Base-by-base conservation (phyloP, 768 basidiomycete genomes). In the Tylopilus sp. region DNA sequence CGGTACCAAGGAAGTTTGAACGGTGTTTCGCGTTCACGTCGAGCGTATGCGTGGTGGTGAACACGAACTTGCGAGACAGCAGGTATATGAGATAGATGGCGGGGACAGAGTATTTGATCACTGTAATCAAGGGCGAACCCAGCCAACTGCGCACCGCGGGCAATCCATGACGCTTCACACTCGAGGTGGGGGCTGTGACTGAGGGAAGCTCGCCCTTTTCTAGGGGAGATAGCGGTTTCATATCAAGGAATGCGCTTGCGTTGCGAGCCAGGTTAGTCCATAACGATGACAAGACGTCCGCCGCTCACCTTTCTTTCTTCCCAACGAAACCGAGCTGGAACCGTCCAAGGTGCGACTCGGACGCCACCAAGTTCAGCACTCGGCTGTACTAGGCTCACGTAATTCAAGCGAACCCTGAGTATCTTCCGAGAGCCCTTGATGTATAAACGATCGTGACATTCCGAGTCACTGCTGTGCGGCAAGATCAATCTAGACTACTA, bases 151-250 rank as follows among this genome's bases (percentile, higher is more conserved):
- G 45, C n/a, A n/a, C n/a, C n/a, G 48, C 25, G 17, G 20, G 15
- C 6, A 26, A 35, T 28, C 26, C 45, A 33, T 26, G 47, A 48
- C 7, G 23, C 9, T 46, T 21, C 38, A 18, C 13, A 36, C 7
- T 48, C 4, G 54, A 38, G 47, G 33, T 9, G 30, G 28, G 11
- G 28, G 43, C 31, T 10, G 56, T 46, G n/a, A n/a, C n/a, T 2
- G 61, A 45, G 28, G 61, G 61, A 7, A 66, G 47, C 31, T 50
- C 59, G 35, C 56, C 61, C 42, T 63, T 61, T 39, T 58, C 56
- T 42, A 42, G 10, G 38, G 52, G 51, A 47, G 51, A 50, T 30
- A 50, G 48, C 28, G 46, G 54, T 15, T 53, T 61, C 30, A 33
- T 39, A 48, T 39, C 42, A 28, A 41, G 45, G 50, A 59, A 45